phyloP scores from a whole-genome alignment of 208 protist genomes.

The Phytomonas francai region DNA sequence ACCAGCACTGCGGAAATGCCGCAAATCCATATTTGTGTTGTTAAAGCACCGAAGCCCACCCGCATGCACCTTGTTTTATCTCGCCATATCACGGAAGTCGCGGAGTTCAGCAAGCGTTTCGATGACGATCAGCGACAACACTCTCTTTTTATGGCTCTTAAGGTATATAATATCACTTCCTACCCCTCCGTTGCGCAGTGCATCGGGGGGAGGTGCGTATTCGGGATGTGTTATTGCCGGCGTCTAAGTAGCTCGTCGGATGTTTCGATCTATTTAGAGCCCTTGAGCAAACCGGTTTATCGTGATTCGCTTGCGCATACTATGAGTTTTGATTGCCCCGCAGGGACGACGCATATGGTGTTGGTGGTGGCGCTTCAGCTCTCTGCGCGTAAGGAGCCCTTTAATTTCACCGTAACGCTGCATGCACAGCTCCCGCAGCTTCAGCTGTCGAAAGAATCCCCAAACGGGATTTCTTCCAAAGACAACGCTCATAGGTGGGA shows the following conservation, averaged over 20 bases:
- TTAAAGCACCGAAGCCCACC: conserved; percentile 31
- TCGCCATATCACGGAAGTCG: conserved; percentile 62
- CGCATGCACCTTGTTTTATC: conserved; percentile 83
- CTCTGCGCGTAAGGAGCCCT: conserved; percentile 30
- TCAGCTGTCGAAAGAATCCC: conserved; percentile 14
- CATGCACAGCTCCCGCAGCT: conserved; percentile 72
- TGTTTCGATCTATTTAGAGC: conserved; percentile 31
- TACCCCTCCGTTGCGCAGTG: conserved; percentile 66
- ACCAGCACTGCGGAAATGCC: conserved; percentile 43
- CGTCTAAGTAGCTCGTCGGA: conserved; percentile 56
- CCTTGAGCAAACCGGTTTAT: conserved; percentile 56
- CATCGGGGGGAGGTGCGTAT: conserved; percentile 42
- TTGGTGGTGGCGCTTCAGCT: conserved; percentile 48
- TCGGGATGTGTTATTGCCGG: conserved; percentile 68
- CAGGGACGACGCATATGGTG: conserved; percentile 55
- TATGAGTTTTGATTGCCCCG: conserved; percentile 76
- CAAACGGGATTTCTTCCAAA: conserved; percentile 1
- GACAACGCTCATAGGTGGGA: background rate
- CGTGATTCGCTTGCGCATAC: conserved; percentile 51
- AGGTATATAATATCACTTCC: conserved; percentile 69
- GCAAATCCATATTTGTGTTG: conserved; percentile 77
- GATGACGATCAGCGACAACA: background rate
- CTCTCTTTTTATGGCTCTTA: conserved; percentile 26
- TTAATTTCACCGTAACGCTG: conserved; percentile 77
- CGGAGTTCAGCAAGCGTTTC: conserved; percentile 33